Evolutionary conservation across 1,139 yeast genomes (phyloP), one percentile per base, ranked within the genome.

Genomic region (Suhomyces maxii): DNA sequence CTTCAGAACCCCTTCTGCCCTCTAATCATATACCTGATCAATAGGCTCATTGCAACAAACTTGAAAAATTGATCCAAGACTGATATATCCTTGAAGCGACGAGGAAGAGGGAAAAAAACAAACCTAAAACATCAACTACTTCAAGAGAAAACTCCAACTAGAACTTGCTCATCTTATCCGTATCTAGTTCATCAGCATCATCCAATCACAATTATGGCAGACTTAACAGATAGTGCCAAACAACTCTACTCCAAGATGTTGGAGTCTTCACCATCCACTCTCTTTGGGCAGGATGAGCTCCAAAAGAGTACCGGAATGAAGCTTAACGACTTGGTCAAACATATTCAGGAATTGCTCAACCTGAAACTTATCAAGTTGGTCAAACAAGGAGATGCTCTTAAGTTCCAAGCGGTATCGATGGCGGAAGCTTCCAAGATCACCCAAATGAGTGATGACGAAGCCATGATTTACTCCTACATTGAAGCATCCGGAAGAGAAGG

Each of bases 401-500:
- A 78, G 60, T 91, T 90, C 67, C 89, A 86, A 61, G 89, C 93
- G 0, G 85, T 86, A 6, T 75, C 82, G 13, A 66, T 73, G 37
- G 67, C 75, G 12, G 95, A 88, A 53, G 95, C 95, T 9, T 76
- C 72, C 32, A 86, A 85, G 59, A 81, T 87, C 53, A 75, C 83
- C 34, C 77, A 81, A 36, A 89, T 93, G 96, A 64, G 79, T 12
- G 82, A 83, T 18, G 99, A 95, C 59, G 99, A 95, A 66, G 86
- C 93, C 33, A 83, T 93, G 81, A 87, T 93, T 34, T 95, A 91
- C 63, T 83, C 93, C 0, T 84, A 89, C 61, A 93, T 93, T 54
- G 96, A 89, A 60, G 95, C 95, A 0, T 81, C 96, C 7, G 96
- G 95, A 3, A 79, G 98, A 63, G 98, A 91, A 65, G 98, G 98